Evolutionary conservation across 805 yeast genomes (phyloP).

Genomic region (Kodamaea leandrae): DNA sequence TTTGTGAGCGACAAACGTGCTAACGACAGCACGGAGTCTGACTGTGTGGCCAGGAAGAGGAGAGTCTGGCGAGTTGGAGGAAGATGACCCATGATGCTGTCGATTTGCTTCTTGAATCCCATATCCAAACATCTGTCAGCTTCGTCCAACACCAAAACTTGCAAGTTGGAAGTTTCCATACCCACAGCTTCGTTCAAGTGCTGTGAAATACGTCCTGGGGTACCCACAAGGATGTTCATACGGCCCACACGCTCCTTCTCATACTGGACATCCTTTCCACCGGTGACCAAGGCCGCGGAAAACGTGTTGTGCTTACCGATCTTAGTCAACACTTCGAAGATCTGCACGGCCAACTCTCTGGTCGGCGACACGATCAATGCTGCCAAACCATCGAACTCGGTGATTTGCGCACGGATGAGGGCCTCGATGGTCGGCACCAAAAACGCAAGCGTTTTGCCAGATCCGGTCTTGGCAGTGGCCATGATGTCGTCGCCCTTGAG

Average conservation of each 20-base stretch:
- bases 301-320: conserved; percentile 73
- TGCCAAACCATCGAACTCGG: conserved; percentile 83
- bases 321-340: conserved; percentile 79
- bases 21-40: conserved; percentile 75
- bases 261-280: conserved; percentile 83
- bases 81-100: conserved; percentile 71
- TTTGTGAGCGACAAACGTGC: conserved; percentile 72
- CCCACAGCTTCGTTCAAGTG: conserved; percentile 89
- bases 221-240: conserved; percentile 82
- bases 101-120: conserved; percentile 85
- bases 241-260: conserved; percentile 77
- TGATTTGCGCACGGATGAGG: conserved; percentile 67
- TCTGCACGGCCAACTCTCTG: conserved; percentile 87
- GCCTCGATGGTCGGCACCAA: conserved; percentile 76
- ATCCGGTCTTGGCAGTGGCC: conserved; percentile 88
- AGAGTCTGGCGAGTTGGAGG: conserved; percentile 83
- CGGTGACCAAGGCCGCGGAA: conserved; percentile 89
- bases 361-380: conserved; percentile 91
- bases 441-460: conserved; percentile 89
- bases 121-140: conserved; percentile 91
- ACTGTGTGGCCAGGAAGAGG: conserved; percentile 85
- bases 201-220: conserved; percentile 88
- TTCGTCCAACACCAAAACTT: conserved; percentile 81
- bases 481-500: conserved; percentile 76
- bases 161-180: conserved; percentile 69